Conservation (phyloP, 495 filamentous ascomycete species). For the Trichocladium uniseriatum region DNA sequence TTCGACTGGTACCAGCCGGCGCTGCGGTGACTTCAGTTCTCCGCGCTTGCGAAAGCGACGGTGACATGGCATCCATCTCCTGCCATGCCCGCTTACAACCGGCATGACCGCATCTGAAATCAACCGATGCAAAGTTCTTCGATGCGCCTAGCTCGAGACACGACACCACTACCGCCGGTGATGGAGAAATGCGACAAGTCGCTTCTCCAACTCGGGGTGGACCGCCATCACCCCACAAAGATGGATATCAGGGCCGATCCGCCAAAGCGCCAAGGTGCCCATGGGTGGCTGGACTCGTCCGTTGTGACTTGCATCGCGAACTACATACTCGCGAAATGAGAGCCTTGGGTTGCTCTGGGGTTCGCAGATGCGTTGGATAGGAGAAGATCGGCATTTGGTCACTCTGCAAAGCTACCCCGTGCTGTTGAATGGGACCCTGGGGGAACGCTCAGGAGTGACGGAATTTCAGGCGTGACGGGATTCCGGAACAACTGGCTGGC, state of each 20-base stretch:
- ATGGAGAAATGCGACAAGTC: constrained; percentile 3
- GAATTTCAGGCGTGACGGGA: not conserved
- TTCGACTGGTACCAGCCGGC: not conserved
- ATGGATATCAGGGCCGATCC: constrained; percentile 17
- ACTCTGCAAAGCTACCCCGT: not conserved
- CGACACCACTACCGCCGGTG: not conserved
- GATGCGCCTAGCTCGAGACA: not conserved
- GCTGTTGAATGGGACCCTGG: too few relatives aligned
- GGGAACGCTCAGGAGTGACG: not conserved
- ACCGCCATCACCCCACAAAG: not conserved
- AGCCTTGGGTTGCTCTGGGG: not conserved
- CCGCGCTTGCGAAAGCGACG: not conserved
- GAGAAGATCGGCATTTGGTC: not conserved
- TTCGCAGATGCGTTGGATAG: not conserved
- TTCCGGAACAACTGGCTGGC: too few relatives aligned
- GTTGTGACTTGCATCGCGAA: too few relatives aligned
- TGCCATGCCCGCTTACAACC: not conserved
- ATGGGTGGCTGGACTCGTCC: too few relatives aligned
- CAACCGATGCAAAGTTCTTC: not conserved
- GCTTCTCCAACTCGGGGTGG: not conserved
- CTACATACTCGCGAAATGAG: too few relatives aligned
- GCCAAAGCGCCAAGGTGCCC: constrained; percentile 11
- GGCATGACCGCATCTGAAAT: not conserved
- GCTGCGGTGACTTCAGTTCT: not conserved
- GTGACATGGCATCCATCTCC: constrained; percentile 1